Conservation (phyloP, 2,329 filamentous ascomycete species). For the Pezicula neosporulosa region DNA sequence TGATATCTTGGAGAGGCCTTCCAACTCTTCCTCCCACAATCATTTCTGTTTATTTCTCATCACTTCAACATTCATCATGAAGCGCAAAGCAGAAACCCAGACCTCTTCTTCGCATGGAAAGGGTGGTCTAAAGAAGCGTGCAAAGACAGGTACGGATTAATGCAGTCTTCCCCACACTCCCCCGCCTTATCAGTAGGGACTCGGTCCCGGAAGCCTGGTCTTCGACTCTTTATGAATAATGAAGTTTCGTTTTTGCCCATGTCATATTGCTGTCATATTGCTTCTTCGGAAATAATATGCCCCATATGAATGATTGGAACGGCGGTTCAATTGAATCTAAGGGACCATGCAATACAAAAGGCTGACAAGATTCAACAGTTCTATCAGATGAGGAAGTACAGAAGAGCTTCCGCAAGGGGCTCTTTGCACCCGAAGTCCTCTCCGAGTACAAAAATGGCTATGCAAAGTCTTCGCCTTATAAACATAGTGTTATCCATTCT, state of each 20-base stretch:
- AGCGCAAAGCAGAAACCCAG: slow-evolving; percentile 55
- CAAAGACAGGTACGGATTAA: slow-evolving; percentile 36
- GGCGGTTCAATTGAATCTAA: too few species aligned
- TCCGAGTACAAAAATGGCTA: slow-evolving; percentile 59
- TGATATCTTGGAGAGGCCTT: not conserved
- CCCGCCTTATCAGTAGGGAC: not conserved
- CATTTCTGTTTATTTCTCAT: slow-evolving; percentile 5
- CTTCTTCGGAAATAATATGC: too few species aligned
- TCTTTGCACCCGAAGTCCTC: slow-evolving; percentile 60
- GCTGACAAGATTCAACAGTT: slow-evolving; percentile 18
- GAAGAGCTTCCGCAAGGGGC: slow-evolving; percentile 57
- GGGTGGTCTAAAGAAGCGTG: slow-evolving; percentile 47
- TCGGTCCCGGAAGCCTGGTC: too few species aligned
- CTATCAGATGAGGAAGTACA: slow-evolving; percentile 25
- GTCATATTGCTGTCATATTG: too few species aligned
- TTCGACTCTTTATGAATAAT: too few species aligned
- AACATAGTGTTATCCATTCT: slow-evolving; percentile 83
- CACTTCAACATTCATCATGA: slow-evolving; percentile 38
- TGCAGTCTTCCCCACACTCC: slow-evolving; percentile 6
- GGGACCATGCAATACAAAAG: not conserved
- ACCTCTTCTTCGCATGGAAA: slow-evolving; percentile 35
- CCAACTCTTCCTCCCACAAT: not conserved
- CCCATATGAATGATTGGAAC: too few species aligned
- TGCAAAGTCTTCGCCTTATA: slow-evolving; percentile 69
- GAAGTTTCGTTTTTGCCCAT: too few species aligned